phyloP scores from a whole-genome alignment of 2,329 filamentous ascomycete species.

The Pseudofabraea citricarpa region DNA sequence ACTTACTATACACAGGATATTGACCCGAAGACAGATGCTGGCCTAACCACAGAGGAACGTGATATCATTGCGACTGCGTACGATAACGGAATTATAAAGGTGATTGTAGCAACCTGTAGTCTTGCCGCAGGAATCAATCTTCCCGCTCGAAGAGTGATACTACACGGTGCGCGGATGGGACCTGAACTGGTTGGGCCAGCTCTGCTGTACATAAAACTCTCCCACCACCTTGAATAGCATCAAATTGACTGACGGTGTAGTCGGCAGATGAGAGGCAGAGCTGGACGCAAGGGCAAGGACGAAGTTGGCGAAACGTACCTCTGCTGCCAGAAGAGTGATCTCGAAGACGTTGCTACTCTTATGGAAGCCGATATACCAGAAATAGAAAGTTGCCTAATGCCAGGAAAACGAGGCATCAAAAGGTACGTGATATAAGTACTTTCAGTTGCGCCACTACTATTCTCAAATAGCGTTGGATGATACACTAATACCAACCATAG shows the following conservation, averaged over 20 bases:
- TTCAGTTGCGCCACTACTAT: conserved; percentile 6
- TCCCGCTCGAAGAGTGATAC: conserved; percentile 66
- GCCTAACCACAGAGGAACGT: conserved; percentile 70
- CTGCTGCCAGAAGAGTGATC: conserved; percentile 63
- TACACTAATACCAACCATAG: conserved; percentile 31
- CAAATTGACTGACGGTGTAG: too few relatives aligned
- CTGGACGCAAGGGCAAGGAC: conserved; percentile 74
- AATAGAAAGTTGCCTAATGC: conserved; percentile 63
- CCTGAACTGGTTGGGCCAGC: conserved; percentile 71
- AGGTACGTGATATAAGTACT: conserved; percentile 36
- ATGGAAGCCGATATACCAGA: conserved; percentile 69
- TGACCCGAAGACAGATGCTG: conserved; percentile 41
- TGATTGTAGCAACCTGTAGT: conserved; percentile 73
- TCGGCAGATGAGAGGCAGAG: conserved; percentile 74
- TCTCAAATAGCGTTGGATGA: not conserved
- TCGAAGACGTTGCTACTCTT: conserved; percentile 65
- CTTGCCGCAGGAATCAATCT: conserved; percentile 81
- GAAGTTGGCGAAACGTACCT: conserved; percentile 74
- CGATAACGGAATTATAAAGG: conserved; percentile 60
- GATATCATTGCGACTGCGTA: conserved; percentile 68
- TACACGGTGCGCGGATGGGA: conserved; percentile 72
- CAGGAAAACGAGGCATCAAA: conserved; percentile 64
- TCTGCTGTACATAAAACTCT: conserved; percentile 60
- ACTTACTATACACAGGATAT: not conserved
- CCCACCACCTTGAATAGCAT: too few relatives aligned